These are phyloP conservation scores for Pyricularia pennisetigena DNA, from an alignment of 2,329 filamentous ascomycete genomes.

Conservation along the genomic window DNA sequence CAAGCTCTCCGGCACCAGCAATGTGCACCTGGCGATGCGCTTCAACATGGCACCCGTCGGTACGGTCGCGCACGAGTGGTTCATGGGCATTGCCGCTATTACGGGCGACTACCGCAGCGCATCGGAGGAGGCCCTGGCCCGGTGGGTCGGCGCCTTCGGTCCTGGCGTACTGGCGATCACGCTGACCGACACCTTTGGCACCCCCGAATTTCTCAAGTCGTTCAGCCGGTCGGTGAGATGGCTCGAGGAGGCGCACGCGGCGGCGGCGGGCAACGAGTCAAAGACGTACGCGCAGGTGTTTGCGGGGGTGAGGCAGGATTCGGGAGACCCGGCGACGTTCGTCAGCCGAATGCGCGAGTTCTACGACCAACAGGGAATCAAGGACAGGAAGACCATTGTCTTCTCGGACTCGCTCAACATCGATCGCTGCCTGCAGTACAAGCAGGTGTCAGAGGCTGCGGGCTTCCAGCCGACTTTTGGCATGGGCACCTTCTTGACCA, in stretches of 20 bases:
- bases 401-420: conserved; percentile 95
- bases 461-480: conserved; percentile 86
- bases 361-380: conserved; percentile 67
- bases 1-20: conserved; percentile 80
- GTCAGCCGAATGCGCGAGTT: conserved; percentile 71
- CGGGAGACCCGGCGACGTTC: conserved; percentile 74
- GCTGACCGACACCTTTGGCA: conserved; percentile 94
- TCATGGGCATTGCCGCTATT: conserved; percentile 95
- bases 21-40: conserved; percentile 94
- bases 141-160: conserved; percentile 90
- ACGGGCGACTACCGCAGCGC: conserved; percentile 75
- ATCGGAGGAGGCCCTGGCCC: conserved; percentile 72
- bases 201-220: conserved; percentile 73
- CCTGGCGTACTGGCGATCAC: conserved; percentile 76
- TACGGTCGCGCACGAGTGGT: conserved; percentile 94
- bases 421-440: conserved; percentile 84
- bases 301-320: conserved; percentile 80
- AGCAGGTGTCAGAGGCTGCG: conserved; percentile 66
- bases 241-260: conserved; percentile 20
- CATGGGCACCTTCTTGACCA: conserved; percentile 91
- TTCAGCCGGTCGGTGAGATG: conserved; percentile 59
- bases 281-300: conserved; percentile 75
- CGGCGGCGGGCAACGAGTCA: conserved; percentile 21
- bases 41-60: conserved; percentile 78
- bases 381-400: conserved; percentile 76